Evolutionary conservation across 108 stramenopile species (phyloP), one percentile per base, ranked within the genome.

Genomic region (Nitzschia palea): DNA sequence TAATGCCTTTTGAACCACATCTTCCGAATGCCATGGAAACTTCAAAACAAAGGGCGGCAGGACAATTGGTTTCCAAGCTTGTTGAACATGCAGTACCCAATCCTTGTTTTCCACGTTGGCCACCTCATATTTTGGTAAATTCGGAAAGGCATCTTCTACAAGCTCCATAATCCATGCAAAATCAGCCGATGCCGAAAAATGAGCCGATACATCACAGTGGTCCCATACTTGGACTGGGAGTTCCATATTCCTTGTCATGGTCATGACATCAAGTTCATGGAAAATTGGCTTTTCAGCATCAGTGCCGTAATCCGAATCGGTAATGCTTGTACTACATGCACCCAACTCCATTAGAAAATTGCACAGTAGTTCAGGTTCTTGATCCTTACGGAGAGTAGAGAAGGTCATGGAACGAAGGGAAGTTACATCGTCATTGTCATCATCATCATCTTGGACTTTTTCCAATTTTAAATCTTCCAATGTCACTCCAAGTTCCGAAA

Each of bases 271-370:
- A 2, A 68, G 69, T 69, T 87, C 89, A 26, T 76, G 63, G 55
- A 86, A 87, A 28, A 85, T 25, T 2, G 90, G 79, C 22, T 67
- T 29, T 77, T 91, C 90, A 2, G 53, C 37, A 32, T 40, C 33
- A 15, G 87, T 88, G 28, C 80, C 83, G 5, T n/a, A 42, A 62
- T 91, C 78, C 29, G 84, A 48, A 66, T 92, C 91, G 34, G 85
- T 87, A 36, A 92, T 86, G 70, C 74, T 56, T 9, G 83, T 78
- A 32, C 73, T 76, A 43, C 83, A 86, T 35, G 91, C 91, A 26
- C 91, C 91, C 10, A 92, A 59, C 70, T 92, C 91, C 88, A 92
- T 84, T 0, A 92, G 75, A 67, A 85, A 92, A 54, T 92, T 87
- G 51, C 84, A 81, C 25, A 92, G 70, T 15, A 86, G 31, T 44